These are phyloP conservation scores for Fusarium sarcochroum DNA, from an alignment of 2,329 filamentous ascomycete species.

Conservation along the genomic window DNA sequence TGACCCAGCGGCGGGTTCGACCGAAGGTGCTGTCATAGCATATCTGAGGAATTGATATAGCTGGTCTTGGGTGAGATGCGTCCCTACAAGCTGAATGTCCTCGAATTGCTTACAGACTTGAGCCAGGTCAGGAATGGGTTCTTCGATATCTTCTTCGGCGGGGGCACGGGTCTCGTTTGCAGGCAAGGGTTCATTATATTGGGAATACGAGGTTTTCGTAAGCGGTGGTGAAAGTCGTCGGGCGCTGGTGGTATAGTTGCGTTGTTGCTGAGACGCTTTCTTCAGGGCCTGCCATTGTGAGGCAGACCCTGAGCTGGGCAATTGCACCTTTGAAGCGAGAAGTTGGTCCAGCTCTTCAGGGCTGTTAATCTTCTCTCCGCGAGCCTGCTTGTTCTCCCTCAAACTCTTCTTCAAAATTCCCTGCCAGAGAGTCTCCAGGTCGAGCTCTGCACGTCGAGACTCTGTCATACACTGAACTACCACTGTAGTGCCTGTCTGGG, in stretches of 20 bases:
- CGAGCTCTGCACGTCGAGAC: constrained; percentile 64
- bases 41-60: constrained; percentile 57
- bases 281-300: constrained; percentile 55
- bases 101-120: constrained; percentile 51
- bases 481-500: constrained; percentile 64
- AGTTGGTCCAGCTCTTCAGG: constrained; percentile 50
- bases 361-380: constrained; percentile 42
- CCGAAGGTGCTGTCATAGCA: constrained; percentile 52
- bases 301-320: constrained; percentile 50
- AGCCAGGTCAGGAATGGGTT: constrained; percentile 29
- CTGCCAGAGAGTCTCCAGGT: constrained; percentile 67
- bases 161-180: too few relatives aligned
- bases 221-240: constrained; percentile 39
- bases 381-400: constrained; percentile 49
- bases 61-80: constrained; percentile 53
- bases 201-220: background rate
- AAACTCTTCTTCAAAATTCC: constrained; percentile 57
- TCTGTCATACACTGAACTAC: constrained; percentile 72
- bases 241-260: constrained; percentile 54
- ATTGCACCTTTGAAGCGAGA: constrained; percentile 53
- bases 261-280: constrained; percentile 53
- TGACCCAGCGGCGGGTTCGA: constrained; percentile 44
- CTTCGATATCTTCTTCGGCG: background rate
- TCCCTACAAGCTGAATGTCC: constrained; percentile 58
- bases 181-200: too few relatives aligned